Conservation (phyloP, 306 rosid species). For the Prunus fruticosa region DNA sequence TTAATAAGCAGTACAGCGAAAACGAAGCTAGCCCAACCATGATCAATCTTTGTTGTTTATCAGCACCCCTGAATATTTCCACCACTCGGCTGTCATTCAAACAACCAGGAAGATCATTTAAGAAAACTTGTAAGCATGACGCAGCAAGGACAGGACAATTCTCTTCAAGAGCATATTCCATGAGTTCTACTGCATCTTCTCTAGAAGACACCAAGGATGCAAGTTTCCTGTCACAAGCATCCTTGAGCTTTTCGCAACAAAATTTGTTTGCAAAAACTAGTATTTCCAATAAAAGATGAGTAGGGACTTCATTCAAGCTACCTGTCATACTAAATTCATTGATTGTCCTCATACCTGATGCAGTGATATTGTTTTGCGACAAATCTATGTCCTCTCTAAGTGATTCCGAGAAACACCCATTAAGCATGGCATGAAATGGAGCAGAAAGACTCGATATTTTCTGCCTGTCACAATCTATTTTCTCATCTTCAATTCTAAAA, state of each 20-base stretch:
- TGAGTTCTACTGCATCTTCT: conserved; percentile 83
- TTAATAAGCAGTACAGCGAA: conserved; percentile 74
- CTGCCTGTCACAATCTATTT: conserved; percentile 73
- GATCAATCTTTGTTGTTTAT: conserved; percentile 52
- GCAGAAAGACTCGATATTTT: conserved; percentile 78
- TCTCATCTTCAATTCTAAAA: conserved; percentile 66
- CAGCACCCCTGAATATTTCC: conserved; percentile 59
- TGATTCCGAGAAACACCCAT: conserved; percentile 85
- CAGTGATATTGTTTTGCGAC: conserved; percentile 69
- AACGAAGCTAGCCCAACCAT: conserved; percentile 73
- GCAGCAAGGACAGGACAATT: conserved; percentile 67
- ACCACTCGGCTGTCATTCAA: conserved; percentile 61
- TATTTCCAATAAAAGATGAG: conserved; percentile 76
- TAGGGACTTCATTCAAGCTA: conserved; percentile 48
- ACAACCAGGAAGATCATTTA: conserved; percentile 69
- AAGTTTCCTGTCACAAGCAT: conserved; percentile 76
- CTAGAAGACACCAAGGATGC: conserved; percentile 61
- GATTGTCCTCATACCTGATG: conserved; percentile 71
- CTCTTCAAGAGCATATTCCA: conserved; percentile 76
- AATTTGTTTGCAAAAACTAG: conserved; percentile 72
- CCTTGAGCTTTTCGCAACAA: conserved; percentile 77
- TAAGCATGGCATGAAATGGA: conserved; percentile 86
- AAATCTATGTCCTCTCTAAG: conserved; percentile 66
- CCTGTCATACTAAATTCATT: conserved; percentile 62
- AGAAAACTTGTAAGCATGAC: conserved; percentile 74